Evolutionary conservation across 768 basidiomycete genomes (phyloP).

Genomic region (Serendipita vermifera): DNA sequence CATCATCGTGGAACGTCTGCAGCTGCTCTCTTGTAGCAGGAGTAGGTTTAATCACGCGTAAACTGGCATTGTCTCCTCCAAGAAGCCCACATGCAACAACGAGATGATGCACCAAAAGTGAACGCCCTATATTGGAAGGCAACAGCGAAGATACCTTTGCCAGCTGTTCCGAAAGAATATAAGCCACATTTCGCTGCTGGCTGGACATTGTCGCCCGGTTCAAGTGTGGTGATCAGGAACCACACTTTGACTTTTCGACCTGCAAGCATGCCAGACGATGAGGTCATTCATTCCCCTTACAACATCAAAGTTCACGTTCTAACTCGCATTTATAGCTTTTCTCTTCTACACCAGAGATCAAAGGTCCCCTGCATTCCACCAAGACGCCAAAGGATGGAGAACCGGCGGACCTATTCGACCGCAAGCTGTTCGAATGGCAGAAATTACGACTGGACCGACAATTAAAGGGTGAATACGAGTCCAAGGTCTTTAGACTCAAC

Average conservation of each 20-base stretch:
- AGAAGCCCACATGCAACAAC: constrained; percentile 33
- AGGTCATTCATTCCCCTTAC: too few relatives aligned
- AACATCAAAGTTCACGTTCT: too few relatives aligned
- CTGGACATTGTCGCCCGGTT: too few relatives aligned
- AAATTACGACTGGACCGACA: constrained; percentile 56
- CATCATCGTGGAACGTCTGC: constrained; percentile 24
- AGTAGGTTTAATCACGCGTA: constrained; percentile 13
- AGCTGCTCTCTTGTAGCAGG: constrained; percentile 22
- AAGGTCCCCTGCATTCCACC: constrained; percentile 11
- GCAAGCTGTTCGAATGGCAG: constrained; percentile 56
- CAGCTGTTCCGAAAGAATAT: constrained; percentile 7
- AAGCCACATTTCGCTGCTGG: not conserved
- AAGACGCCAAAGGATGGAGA: constrained; percentile 15
- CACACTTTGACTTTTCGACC: not conserved
- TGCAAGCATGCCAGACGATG: not conserved
- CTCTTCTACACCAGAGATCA: not conserved
- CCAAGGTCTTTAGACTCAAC: constrained; percentile 44
- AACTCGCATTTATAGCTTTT: not conserved
- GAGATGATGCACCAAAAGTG: constrained; percentile 52
- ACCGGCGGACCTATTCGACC: constrained; percentile 28
- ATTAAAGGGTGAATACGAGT: constrained; percentile 67
- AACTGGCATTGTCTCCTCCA: not conserved
- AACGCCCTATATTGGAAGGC: constrained; percentile 57
- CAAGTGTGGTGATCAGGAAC: not conserved
- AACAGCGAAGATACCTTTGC: constrained; percentile 35